Percentiles rank a stretch among this genome's conserved stretches.
These are phyloP conservation scores for Aspergillus asperescens DNA, from an alignment of 495 filamentous ascomycete species.

Conservation along the genomic window DNA sequence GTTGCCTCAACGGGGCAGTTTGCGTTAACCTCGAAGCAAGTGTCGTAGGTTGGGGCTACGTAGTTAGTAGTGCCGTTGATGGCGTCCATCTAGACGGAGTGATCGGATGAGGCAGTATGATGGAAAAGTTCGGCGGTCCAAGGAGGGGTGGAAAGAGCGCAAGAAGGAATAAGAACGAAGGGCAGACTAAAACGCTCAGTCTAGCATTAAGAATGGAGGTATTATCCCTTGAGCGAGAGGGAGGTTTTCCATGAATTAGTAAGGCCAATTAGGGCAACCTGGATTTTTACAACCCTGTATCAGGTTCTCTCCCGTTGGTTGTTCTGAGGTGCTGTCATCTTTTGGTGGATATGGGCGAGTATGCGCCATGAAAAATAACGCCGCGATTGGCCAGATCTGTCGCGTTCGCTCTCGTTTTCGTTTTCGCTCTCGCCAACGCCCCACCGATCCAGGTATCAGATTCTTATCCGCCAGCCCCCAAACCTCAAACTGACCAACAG, in stretches of 20 bases:
- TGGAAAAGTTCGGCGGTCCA: neutral
- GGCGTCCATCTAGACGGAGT: constrained; percentile 18
- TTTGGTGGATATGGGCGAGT: constrained; percentile 9
- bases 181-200: neutral
- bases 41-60: constrained; percentile 24
- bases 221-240: neutral
- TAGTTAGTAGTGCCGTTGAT: too few species aligned
- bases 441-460: constrained; percentile 5
- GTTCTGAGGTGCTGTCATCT: constrained; percentile 1
- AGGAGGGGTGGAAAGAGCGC: constrained; percentile 4
- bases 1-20: constrained; percentile 55
- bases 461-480: neutral
- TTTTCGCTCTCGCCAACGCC: constrained; percentile 17
- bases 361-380: constrained; percentile 1
- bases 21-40: constrained; percentile 45
- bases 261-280: neutral
- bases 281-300: too few species aligned
- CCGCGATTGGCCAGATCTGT: constrained; percentile 20
- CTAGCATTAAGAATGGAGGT: neutral
- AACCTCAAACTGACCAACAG: neutral
- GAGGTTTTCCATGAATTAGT: neutral
- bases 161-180: neutral
- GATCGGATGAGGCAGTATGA: neutral
- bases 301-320: neutral
- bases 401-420: constrained; percentile 16